phyloP scores from a whole-genome alignment of 176 grass and related monocot species.

The Dactylis glomerata region DNA sequence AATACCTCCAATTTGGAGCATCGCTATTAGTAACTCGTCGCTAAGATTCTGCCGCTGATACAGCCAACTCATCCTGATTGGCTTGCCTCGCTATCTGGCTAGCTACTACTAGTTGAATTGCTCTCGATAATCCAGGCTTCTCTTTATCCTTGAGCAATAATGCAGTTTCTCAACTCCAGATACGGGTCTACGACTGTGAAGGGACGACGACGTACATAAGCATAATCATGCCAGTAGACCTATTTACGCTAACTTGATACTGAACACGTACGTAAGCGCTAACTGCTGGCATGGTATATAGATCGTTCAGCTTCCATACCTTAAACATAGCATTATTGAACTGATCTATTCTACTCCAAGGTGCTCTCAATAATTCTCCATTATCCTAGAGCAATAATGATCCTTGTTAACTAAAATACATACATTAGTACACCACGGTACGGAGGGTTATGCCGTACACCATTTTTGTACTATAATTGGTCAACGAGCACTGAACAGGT shows the following conservation, averaged over 20 bases:
- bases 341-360: no score
- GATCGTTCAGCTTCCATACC: no score
- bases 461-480: neutral
- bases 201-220: neutral
- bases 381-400: neutral
- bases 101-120: neutral
- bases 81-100: neutral
- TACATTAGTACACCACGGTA: neutral
- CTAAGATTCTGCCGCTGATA: neutral
- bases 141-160: conserved; percentile 4
- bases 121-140: neutral
- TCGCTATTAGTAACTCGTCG: neutral
- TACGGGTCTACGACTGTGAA: neutral
- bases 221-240: neutral
- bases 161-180: neutral
- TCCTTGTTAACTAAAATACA: neutral
- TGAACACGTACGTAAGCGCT: neutral
- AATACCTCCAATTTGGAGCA: no score
- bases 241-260: neutral
- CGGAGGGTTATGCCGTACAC: neutral
- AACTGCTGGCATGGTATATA: no score
- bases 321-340: no score
- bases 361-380: neutral
- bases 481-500: neutral
- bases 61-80: neutral